A percentile compares a stretch with the other conserved stretches of the same genome.
Evolutionary conservation across 2,329 filamentous ascomycete genomes (phyloP).

Genomic region (Aaosphaeria arxii): DNA sequence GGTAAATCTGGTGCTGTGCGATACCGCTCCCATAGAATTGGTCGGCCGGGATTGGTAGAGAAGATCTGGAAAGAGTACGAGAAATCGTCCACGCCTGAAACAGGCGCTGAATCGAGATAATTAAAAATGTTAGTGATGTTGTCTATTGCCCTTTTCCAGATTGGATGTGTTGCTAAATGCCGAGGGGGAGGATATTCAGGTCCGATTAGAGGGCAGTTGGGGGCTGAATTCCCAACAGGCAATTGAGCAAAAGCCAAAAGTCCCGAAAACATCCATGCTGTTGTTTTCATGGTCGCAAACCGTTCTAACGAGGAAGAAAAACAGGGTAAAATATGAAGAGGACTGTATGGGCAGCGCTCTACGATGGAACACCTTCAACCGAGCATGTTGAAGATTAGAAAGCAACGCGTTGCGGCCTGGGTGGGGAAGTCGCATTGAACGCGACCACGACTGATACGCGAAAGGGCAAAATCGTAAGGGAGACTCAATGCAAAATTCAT

Average conservation of each 20-base stretch:
- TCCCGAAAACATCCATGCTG: neutral
- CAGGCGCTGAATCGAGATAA: slow-evolving; percentile 14
- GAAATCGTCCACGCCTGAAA: slow-evolving; percentile 11
- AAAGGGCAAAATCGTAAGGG: too few relatives aligned
- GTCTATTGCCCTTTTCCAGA: slow-evolving; percentile 15
- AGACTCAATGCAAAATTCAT: too few relatives aligned
- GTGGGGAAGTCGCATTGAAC: too few relatives aligned
- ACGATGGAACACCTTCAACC: too few relatives aligned
- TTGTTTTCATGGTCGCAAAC: neutral
- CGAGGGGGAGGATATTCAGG: slow-evolving; percentile 21
- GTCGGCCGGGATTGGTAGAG: slow-evolving; percentile 15
- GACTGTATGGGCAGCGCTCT: too few relatives aligned
- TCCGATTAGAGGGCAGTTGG: slow-evolving; percentile 21
- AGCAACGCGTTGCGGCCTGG: too few relatives aligned
- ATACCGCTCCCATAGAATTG: slow-evolving; percentile 18
- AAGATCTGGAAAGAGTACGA: slow-evolving; percentile 24
- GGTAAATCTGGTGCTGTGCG: slow-evolving; percentile 15
- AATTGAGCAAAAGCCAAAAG: neutral
- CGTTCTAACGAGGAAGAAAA: too few relatives aligned
- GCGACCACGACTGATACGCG: too few relatives aligned
- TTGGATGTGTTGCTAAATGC: slow-evolving; percentile 14
- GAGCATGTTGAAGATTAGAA: too few relatives aligned
- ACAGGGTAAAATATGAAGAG: too few relatives aligned
- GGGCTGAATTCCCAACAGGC: slow-evolving; percentile 8
- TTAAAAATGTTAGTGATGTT: slow-evolving; percentile 18